A percentile compares a stretch with the other conserved stretches of the same genome.
Conservation (phyloP, 495 filamentous ascomycete species). For the Aspergillus incahuasiensis region DNA sequence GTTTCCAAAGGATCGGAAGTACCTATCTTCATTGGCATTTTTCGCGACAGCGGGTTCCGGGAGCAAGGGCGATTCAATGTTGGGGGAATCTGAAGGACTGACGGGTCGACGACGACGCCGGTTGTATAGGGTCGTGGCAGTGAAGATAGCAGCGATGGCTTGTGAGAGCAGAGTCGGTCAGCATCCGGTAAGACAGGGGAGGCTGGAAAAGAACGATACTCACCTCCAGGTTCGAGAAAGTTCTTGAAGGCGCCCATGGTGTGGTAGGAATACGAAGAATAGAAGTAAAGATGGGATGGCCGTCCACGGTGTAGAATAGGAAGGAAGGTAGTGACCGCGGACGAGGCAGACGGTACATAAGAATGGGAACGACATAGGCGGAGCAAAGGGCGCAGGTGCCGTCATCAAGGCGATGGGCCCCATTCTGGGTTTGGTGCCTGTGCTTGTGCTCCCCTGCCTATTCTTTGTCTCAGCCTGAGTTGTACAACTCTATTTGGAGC, state of each 20-base stretch:
- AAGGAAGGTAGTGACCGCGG: neutral
- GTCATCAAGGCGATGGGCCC: neutral
- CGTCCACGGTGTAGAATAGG: neutral
- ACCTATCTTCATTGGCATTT: neutral
- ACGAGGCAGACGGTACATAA: neutral
- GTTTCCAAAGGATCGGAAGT: neutral
- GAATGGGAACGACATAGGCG: neutral
- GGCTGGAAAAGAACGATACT: neutral
- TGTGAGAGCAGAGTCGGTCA: neutral
- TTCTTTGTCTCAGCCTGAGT: neutral
- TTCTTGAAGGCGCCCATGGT: conserved; percentile 19
- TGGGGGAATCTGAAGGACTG: neutral
- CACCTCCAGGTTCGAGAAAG: conserved; percentile 23
- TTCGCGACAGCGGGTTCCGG: conserved; percentile 7
- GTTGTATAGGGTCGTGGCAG: conserved; percentile 21
- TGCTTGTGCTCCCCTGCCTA: neutral
- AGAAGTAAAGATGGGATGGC: neutral
- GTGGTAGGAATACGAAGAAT: neutral
- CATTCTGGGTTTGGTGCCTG: neutral
- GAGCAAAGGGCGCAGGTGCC: neutral
- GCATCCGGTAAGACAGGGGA: neutral
- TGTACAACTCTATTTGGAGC: neutral
- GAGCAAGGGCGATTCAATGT: conserved; percentile 17
- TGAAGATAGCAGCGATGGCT: conserved; percentile 24
- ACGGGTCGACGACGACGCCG: conserved; percentile 3